Evolutionary conservation across 768 basidiomycete genomes (phyloP).

Genomic region (Boletellus sp.): DNA sequence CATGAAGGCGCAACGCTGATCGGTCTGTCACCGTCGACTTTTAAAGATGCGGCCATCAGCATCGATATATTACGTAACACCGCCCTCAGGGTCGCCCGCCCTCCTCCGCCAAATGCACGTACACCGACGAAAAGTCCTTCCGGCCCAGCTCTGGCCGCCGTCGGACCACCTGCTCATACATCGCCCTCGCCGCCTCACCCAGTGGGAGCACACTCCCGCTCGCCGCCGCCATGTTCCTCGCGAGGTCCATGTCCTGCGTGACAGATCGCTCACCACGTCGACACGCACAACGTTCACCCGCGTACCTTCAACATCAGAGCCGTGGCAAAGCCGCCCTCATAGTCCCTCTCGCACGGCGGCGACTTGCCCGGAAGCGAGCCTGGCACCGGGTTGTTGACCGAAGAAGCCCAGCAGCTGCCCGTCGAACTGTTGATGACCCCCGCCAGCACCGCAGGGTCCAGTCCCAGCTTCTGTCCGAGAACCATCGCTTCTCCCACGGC

Average conservation of each 20-base stretch:
- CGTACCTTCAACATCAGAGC: conserved; percentile 77
- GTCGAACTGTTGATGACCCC: conserved; percentile 84
- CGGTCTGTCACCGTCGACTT: conserved; percentile 20
- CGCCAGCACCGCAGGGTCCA: conserved; percentile 73
- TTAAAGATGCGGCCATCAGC: conserved; percentile 15
- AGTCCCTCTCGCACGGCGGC: conserved; percentile 79
- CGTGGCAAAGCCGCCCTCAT: conserved; percentile 84
- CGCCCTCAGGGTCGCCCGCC: conserved; percentile 17
- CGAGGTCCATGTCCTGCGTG: conserved; percentile 79
- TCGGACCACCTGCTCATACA: conserved; percentile 58
- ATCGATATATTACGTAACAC: conserved; percentile 19
- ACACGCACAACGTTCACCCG: not conserved
- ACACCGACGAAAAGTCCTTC: conserved; percentile 83
- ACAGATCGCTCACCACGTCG: conserved; percentile 3
- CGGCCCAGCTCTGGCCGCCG: conserved; percentile 55
- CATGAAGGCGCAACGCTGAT: conserved; percentile 8
- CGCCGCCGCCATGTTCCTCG: conserved; percentile 55
- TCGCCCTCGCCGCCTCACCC: conserved; percentile 55
- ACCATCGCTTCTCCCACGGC: conserved; percentile 90
- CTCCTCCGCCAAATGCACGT: conserved; percentile 46
- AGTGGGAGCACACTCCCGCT: conserved; percentile 56
- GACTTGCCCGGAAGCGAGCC: conserved; percentile 64
- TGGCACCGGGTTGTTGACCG: conserved; percentile 86
- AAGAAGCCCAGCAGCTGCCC: conserved; percentile 79
- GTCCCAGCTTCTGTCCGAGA: conserved; percentile 75